Percentiles rank a stretch among this genome's conserved stretches.
Evolutionary conservation across 495 filamentous ascomycete genomes (phyloP).

Genomic region (Penicillium robsamsonii): DNA sequence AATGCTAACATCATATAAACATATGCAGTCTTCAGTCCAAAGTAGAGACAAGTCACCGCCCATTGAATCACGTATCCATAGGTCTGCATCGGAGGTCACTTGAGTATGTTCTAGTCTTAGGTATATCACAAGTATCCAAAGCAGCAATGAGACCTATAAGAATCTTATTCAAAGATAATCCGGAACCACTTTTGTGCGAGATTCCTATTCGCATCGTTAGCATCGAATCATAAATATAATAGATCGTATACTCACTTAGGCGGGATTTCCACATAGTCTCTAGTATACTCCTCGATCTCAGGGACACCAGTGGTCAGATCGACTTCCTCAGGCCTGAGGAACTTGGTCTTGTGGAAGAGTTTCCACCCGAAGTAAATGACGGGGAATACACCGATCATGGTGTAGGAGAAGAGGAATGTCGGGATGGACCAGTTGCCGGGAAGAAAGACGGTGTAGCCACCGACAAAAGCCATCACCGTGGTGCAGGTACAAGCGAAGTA

Average conservation of each 20-base stretch:
- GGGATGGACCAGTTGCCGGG: constrained; percentile 69
- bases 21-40: not conserved
- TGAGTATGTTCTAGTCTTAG: not conserved
- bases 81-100: not conserved
- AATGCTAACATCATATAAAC: not conserved
- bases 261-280: constrained; percentile 56
- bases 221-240: not conserved
- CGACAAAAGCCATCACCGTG: constrained; percentile 69
- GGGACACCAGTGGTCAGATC: constrained; percentile 63
- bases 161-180: constrained; percentile 19
- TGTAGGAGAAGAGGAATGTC: constrained; percentile 75
- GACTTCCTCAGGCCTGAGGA: constrained; percentile 56
- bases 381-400: constrained; percentile 66
- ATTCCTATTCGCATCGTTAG: constrained; percentile 25
- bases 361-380: constrained; percentile 71
- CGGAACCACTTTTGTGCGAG: constrained; percentile 23
- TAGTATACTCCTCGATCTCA: constrained; percentile 72
- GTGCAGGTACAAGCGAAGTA: constrained; percentile 62
- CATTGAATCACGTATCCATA: not conserved
- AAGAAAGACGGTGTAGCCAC: constrained; percentile 75
- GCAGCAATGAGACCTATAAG: not conserved
- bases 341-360: constrained; percentile 59
- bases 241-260: constrained; percentile 49
- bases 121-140: constrained; percentile 6
- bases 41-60: not conserved